Conservation (phyloP, 306 rosid species). For the Arachis hypogaea region DNA sequence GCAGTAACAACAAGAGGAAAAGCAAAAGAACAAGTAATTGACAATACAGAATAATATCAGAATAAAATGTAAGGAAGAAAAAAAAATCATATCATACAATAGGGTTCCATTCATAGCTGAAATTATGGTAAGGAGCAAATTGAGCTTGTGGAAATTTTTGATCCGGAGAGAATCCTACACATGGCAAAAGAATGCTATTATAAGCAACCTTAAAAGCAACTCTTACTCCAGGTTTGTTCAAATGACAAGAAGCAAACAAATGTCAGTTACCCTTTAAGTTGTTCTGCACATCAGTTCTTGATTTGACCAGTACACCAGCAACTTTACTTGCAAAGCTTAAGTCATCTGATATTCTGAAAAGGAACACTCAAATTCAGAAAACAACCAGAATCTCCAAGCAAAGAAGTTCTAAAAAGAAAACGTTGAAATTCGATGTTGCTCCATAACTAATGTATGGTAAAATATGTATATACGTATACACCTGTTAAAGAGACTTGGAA, state of each 20-base stretch:
- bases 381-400: conserved; percentile 26
- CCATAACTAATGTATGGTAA: neutral
- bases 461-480: conserved; percentile 26
- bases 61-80: conserved; percentile 14
- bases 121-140: conserved; percentile 68
- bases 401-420: conserved; percentile 5
- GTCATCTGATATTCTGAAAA: conserved; percentile 64
- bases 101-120: conserved; percentile 83
- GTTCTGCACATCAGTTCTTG: conserved; percentile 47
- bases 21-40: conserved; percentile 16
- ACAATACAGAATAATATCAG: conserved; percentile 6
- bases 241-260: conserved; percentile 23
- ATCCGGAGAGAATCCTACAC: conserved; percentile 86
- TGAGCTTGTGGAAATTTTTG: conserved; percentile 81
- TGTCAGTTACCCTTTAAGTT: conserved; percentile 48
- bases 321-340: conserved; percentile 57
- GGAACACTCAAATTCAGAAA: conserved; percentile 29
- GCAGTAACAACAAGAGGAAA: conserved; percentile 37
- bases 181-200: conserved; percentile 32
- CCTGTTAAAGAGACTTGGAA: conserved; percentile 75
- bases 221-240: neutral
- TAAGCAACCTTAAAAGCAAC: conserved; percentile 39
- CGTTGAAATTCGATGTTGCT: neutral
- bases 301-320: conserved; percentile 71
- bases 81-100: conserved; percentile 55